These are phyloP conservation scores for Cladosporium sp. DNA, from an alignment of 2,329 filamentous ascomycete genomes.

Conservation along the genomic window DNA sequence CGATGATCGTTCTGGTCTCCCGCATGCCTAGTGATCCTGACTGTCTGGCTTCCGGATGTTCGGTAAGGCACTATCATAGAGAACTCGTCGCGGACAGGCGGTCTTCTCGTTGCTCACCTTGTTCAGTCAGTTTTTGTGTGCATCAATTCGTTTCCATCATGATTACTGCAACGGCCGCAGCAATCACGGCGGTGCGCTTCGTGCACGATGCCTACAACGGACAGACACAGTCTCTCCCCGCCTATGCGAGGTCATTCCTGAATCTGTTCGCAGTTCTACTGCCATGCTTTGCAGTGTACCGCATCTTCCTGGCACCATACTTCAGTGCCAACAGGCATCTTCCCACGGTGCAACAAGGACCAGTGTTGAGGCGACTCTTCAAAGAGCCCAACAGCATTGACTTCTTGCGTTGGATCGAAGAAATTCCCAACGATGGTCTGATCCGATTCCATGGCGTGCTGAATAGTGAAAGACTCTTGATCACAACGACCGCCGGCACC, in stretches of 20 bases:
- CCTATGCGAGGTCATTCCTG: background rate
- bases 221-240: background rate
- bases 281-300: background rate
- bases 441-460: constrained; percentile 45
- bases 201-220: background rate
- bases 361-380: background rate
- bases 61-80: background rate
- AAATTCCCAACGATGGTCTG: constrained; percentile 48
- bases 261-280: background rate
- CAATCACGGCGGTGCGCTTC: background rate
- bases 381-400: constrained; percentile 35
- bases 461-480: constrained; percentile 36
- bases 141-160: background rate
- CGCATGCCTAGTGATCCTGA: background rate
- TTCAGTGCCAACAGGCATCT: background rate
- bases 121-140: too few species aligned
- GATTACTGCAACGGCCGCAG: background rate
- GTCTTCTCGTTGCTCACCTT: too few species aligned
- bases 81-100: too few species aligned
- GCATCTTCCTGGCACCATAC: background rate
- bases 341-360: background rate
- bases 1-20: background rate
- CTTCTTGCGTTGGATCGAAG: constrained; percentile 43
- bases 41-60: background rate
- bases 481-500: constrained; percentile 39